Base-by-base conservation (phyloP, 805 yeast genomes). In the Teunomyces kruisii region DNA sequence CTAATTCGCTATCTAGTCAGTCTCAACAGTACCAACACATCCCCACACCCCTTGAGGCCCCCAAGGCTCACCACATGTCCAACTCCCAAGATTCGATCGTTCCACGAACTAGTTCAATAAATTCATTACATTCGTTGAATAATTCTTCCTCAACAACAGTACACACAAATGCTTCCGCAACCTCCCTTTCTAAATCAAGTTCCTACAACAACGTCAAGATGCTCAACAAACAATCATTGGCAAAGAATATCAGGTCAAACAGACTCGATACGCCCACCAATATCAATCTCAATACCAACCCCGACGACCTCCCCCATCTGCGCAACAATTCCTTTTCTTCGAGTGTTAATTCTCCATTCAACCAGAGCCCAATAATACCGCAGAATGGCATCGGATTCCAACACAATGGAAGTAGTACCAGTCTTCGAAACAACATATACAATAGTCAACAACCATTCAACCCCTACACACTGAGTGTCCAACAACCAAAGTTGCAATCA, bases 221-320 rank as follows among this genome's bases (percentile, higher is more conserved):
- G 43, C 45, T 46, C 40, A 52, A 54, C 39, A 42, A 49, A 26
- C 50, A 44, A 27, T 30, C 27, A 13, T 51, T 63, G 51, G 62
- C 51, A 19, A 51, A 55, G 28, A 53, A 53, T 17, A 46, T 63
- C 36, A 54, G 70, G 8, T 39, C 57, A n/a, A 54, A 47, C 36
- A 54, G 48, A 19, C 39, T 47, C 27, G 67, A 63, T 43, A 62
- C 60, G 6, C 59, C 65, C 27, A 61, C 67, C 9, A 63, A 62
- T 39, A 51, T 64, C 15, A 45, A 30, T 35, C 10, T 38, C 37
- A 28, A 42, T 31, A 8, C 31, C 35, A 22, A 26, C 22, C 22
- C 22, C 4, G 38, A 31, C 36, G 28, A 26, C 4, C 22, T 14
- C 13, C 19, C 42, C 10, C 31, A 30, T 9, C 42, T 27, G 22